Percentiles rank a stretch among this genome's conserved stretches.
Evolutionary conservation across 2,329 filamentous ascomycete species (phyloP).

Genomic region (Diaporthe vexans): DNA sequence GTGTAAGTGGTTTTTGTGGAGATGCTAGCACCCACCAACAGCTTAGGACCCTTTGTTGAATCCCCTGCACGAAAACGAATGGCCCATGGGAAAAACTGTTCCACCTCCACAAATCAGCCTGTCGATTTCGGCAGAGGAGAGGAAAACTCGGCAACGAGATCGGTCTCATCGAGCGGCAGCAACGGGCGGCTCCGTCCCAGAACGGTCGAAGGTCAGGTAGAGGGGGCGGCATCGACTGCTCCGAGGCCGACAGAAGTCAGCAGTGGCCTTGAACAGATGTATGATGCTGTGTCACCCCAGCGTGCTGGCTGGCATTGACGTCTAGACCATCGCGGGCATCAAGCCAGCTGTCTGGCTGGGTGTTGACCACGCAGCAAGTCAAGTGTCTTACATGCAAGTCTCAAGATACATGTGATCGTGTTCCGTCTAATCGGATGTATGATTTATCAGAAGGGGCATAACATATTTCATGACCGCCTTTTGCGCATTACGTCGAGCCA

Average conservation of each 20-base stretch:
- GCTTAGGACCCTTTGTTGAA: background rate
- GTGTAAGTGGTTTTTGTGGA: background rate
- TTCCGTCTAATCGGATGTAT: background rate
- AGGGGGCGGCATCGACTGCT: background rate
- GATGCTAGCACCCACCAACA: background rate
- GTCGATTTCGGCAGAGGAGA: background rate
- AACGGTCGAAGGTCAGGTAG: background rate
- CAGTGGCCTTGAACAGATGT: background rate
- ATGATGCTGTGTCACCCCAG: background rate
- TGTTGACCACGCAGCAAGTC: background rate
- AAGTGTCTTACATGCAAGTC: background rate
- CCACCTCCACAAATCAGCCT: background rate
- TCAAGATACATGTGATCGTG: background rate
- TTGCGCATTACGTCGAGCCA: background rate
- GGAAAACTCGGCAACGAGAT: background rate
- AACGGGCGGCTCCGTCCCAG: background rate
- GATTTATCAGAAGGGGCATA: background rate
- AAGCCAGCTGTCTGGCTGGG: background rate
- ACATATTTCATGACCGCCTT: no score
- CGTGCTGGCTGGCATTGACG: background rate
- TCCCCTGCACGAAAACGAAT: background rate
- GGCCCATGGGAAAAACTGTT: background rate
- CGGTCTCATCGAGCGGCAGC: background rate
- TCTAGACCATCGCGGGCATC: background rate
- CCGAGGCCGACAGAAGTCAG: conserved; percentile 13